Evolutionary conservation across 176 grass and related monocot species (phyloP).

Genomic region (Dactylis glomerata): DNA sequence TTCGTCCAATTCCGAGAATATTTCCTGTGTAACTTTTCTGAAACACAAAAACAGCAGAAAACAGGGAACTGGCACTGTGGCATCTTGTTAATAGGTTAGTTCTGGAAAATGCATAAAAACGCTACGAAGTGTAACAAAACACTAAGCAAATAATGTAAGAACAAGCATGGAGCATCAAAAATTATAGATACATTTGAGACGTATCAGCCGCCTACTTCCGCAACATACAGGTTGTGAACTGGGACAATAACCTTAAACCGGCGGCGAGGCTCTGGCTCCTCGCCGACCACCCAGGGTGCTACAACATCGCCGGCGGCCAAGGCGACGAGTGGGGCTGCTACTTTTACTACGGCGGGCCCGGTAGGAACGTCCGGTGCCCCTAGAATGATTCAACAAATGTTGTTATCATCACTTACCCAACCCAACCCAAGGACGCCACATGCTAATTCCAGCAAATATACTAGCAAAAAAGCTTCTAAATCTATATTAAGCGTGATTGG

Average conservation of each 20-base stretch:
- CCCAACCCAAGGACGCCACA: too few species aligned
- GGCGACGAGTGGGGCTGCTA: conserved; percentile 70
- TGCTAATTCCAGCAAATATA: conserved; percentile 10
- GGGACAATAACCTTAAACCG: conserved; percentile 74
- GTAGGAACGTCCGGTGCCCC: conserved; percentile 59
- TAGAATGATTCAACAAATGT: not conserved
- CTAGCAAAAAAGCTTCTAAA: not conserved
- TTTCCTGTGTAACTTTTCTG: too few species aligned
- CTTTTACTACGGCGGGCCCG: conserved; percentile 89
- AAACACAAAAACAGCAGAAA: too few species aligned
- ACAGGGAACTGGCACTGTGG: too few species aligned
- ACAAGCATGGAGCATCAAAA: too few species aligned
- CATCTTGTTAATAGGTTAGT: too few species aligned
- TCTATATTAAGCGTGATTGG: not conserved
- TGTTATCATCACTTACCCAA: too few species aligned
- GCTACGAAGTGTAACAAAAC: too few species aligned
- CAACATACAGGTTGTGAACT: conserved; percentile 69
- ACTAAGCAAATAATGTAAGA: too few species aligned
- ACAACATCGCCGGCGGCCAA: conserved; percentile 64
- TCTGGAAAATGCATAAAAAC: too few species aligned
- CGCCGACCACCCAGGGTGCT: conserved; percentile 63
- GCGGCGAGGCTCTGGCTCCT: conserved; percentile 51
- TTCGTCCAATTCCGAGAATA: too few species aligned
- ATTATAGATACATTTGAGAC: too few species aligned
- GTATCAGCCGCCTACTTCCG: conserved; percentile 84